Base-by-base conservation (phyloP, 2,329 filamentous ascomycete genomes). In the Fonsecaea pugnacius region DNA sequence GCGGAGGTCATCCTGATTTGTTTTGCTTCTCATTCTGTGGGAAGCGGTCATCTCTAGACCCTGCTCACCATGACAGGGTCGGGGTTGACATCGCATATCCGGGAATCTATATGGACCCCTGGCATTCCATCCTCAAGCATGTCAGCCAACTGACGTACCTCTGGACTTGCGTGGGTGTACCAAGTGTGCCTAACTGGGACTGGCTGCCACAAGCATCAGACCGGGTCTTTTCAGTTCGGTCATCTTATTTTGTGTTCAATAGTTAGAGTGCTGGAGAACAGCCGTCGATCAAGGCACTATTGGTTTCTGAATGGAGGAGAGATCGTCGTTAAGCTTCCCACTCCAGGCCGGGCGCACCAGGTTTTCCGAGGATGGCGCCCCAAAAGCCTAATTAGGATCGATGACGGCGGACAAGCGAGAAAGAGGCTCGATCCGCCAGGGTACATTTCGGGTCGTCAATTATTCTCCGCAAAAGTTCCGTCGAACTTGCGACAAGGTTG, bases 221-320 rank as follows among this genome's bases (percentile, higher is more conserved):
- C 16, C 43, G 30, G 14, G 18, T 27, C 18, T 35, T 18, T 38
- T 30, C 46, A 36, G 32, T 33, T 51, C 43, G 14, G 60, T 65
- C 46, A 68, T 68, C 62, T 68, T 53, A 63, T 61, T 68, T 66
- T 59, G 54, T 63, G 48, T 68, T 68, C 66, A 60, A 68, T 68
- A 68, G 66, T 63, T 50, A 38, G 63, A 36, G 36, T n/a, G 18
- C 52, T 38, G 66, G 56, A 38, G 46, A 60, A 52, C 24, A 36
- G 30, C 35, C 46, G 52, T 58, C 46, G 30, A 36, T 35, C 54
- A 46, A 32, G 58, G 46, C 56, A 62, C 66, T 67, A 65, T 67
- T 65, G 63, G 58, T 46, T 62, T 33, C 51, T 40, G n/a, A 21
- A 24, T 8, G 33, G 32, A 27, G 43, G 48, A 56, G 53, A 67